Evolutionary conservation across 257 asterid species (phyloP).

Genomic region (Cynanchum wilfordii): DNA sequence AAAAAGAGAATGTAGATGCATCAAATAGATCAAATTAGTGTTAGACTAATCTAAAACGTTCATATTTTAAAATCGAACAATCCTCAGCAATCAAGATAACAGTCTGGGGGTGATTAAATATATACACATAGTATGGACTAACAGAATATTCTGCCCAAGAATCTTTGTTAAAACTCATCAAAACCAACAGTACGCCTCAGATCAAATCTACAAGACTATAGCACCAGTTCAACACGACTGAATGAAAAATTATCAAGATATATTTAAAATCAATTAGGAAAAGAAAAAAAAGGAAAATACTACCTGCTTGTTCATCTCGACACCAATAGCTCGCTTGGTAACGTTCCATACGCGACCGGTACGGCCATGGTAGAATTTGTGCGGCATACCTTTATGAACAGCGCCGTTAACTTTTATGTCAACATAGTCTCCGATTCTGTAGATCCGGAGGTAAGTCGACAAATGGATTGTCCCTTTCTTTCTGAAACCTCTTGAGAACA

Average conservation of each 20-base stretch:
- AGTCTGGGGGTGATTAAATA: not conserved
- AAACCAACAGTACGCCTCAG: not conserved
- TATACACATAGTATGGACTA: not conserved
- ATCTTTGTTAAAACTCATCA: too few species aligned
- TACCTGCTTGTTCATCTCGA: conserved; percentile 45
- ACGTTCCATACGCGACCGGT: conserved; percentile 43
- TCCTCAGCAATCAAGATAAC: not conserved
- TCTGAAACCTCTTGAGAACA: conserved; percentile 32
- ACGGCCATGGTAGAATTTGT: conserved; percentile 41
- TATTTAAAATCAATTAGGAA: not conserved
- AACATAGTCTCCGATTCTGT: conserved; percentile 32
- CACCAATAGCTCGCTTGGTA: conserved; percentile 44
- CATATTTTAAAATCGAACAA: not conserved
- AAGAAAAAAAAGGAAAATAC: not conserved
- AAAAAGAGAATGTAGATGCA: not conserved
- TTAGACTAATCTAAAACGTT: not conserved
- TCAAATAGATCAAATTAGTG: not conserved
- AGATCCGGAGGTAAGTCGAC: conserved; percentile 29
- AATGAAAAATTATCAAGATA: not conserved
- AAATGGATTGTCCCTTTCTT: conserved; percentile 30
- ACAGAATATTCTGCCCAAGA: not conserved
- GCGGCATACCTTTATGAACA: conserved; percentile 43
- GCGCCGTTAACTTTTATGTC: conserved; percentile 42
- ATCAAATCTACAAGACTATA: not conserved
- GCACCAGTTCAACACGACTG: not conserved